phyloP scores from a whole-genome alignment of 2,329 filamentous ascomycete species.

The Tolypocladium sp. region DNA sequence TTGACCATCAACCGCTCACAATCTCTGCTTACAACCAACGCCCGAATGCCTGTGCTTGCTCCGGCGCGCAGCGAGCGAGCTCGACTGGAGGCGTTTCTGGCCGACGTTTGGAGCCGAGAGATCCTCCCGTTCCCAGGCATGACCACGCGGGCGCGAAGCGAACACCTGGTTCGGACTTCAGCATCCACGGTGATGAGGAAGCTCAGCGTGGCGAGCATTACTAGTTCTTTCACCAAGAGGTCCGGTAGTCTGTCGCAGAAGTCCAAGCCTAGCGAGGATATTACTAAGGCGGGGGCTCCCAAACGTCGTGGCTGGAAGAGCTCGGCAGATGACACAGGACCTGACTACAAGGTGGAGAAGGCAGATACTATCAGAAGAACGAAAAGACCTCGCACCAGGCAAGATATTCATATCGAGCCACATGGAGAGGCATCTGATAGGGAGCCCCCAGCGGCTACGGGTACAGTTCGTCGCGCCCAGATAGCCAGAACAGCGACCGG shows the following conservation, averaged over 20 bases:
- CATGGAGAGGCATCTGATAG: not conserved
- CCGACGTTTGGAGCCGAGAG: slow-evolving; percentile 79
- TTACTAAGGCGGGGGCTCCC: not conserved
- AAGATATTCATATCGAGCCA: not conserved
- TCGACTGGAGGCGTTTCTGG: slow-evolving; percentile 63
- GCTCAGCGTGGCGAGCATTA: slow-evolving; percentile 72
- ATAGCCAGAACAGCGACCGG: not conserved
- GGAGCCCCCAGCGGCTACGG: not conserved
- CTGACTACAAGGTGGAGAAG: not conserved
- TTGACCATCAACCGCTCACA: slow-evolving; percentile 66
- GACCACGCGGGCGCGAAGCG: slow-evolving; percentile 51
- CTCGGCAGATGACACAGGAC: not conserved
- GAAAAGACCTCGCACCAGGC: slow-evolving; percentile 1
- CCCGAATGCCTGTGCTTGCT: slow-evolving; percentile 58
- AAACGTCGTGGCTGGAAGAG: not conserved
- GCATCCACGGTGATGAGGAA: slow-evolving; percentile 83
- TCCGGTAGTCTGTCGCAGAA: slow-evolving; percentile 43
- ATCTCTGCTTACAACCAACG: slow-evolving; percentile 62
- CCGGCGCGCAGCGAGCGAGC: slow-evolving; percentile 68
- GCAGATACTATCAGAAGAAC: not conserved
- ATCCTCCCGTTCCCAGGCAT: slow-evolving; percentile 77
- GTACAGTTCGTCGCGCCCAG: not conserved
- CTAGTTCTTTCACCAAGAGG: slow-evolving; percentile 65
- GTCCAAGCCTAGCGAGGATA: not conserved
- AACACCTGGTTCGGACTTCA: slow-evolving; percentile 67